These are phyloP conservation scores for Margaritispora aquatica DNA, from an alignment of 495 filamentous ascomycete species.

Conservation along the genomic window DNA sequence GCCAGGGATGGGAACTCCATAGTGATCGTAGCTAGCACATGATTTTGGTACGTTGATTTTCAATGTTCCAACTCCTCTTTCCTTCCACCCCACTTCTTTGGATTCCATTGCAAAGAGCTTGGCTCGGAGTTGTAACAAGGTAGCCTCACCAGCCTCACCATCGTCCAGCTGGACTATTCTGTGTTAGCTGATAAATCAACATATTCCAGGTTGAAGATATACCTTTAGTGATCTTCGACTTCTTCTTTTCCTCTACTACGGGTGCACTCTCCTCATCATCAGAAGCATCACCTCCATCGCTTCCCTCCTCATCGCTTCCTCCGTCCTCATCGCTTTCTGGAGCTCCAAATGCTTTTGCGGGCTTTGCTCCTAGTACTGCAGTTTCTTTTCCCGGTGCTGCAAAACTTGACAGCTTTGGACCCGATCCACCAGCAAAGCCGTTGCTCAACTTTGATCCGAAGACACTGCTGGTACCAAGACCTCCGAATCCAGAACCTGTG, in stretches of 20 bases:
- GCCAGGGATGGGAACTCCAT: slow-evolving; percentile 32
- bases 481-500: slow-evolving; percentile 27
- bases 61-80: slow-evolving; percentile 74
- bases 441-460: slow-evolving; percentile 21
- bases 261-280: slow-evolving; percentile 29
- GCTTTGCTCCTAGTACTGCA: slow-evolving; percentile 45
- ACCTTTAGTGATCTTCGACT: slow-evolving; percentile 63
- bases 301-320: slow-evolving; percentile 26
- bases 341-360: slow-evolving; percentile 66
- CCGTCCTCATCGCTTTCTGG: slow-evolving; percentile 57
- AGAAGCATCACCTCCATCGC: slow-evolving; percentile 31
- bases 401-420: slow-evolving; percentile 56
- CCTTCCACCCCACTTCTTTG: slow-evolving; percentile 70
- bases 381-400: slow-evolving; percentile 53
- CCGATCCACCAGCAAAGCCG: slow-evolving; percentile 49
- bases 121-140: slow-evolving; percentile 57
- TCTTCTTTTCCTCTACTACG: slow-evolving; percentile 50
- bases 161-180: slow-evolving; percentile 37
- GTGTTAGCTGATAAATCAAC: not conserved
- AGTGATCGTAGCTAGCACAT: slow-evolving; percentile 41
- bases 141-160: slow-evolving; percentile 71
- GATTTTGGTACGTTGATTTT: slow-evolving; percentile 70
- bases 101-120: slow-evolving; percentile 68
- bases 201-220: slow-evolving; percentile 28
- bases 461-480: slow-evolving; percentile 23